Conservation (phyloP, 495 filamentous ascomycete genomes). For the Penicillium diatomitis region DNA sequence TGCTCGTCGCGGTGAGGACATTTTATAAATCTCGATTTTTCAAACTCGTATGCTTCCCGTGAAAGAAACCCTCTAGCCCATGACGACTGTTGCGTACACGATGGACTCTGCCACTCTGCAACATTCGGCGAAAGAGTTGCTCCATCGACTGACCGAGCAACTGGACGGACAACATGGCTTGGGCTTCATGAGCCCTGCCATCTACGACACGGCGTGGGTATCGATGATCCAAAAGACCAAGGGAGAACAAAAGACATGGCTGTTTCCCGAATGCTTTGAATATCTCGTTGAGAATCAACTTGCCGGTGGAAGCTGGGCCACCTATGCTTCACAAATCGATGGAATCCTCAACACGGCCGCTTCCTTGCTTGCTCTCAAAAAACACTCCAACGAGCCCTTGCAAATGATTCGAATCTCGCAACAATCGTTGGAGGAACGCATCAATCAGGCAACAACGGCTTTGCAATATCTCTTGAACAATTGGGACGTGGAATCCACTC, state of each 20-base stretch:
- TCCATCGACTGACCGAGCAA: neutral
- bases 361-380: slow-evolving; percentile 12
- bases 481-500: neutral
- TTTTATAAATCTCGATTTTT: too few species aligned
- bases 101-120: neutral
- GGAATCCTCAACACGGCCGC: slow-evolving; percentile 18
- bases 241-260: slow-evolving; percentile 3
- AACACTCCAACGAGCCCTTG: neutral
- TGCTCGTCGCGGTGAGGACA: too few species aligned
- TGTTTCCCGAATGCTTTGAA: slow-evolving; percentile 17
- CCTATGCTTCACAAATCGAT: slow-evolving; percentile 8
- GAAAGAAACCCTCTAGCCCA: too few species aligned
- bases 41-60: too few species aligned
- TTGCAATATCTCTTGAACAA: neutral
- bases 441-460: neutral
- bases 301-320: slow-evolving; percentile 12
- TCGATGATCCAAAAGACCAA: slow-evolving; percentile 1
- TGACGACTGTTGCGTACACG: neutral
- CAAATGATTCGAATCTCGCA: neutral
- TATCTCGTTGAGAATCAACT: slow-evolving; percentile 10
- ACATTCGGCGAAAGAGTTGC: neutral
- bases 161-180: slow-evolving; percentile 1
- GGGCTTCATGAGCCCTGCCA: slow-evolving; percentile 4
- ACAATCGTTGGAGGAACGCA: neutral
- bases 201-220: slow-evolving; percentile 6